Conservation (phyloP, 805 yeast genomes). For the Cyberlindnera maclurae region DNA sequence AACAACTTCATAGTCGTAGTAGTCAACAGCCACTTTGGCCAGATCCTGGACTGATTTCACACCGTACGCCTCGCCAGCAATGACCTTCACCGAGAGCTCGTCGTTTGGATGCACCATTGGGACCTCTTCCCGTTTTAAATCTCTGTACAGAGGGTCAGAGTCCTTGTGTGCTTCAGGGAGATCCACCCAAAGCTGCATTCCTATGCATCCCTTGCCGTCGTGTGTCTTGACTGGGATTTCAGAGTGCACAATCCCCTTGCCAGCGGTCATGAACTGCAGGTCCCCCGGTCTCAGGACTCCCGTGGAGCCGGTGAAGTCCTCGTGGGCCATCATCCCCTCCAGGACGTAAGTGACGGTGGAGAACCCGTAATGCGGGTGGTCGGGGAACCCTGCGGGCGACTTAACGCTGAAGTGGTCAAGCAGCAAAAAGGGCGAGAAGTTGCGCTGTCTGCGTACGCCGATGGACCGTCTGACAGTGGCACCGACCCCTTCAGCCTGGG, state of each 20-base stretch:
- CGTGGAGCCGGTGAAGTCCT: slow-evolving; percentile 79
- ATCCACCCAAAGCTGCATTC: slow-evolving; percentile 87
- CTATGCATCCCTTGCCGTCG: slow-evolving; percentile 45
- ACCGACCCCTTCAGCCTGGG: slow-evolving; percentile 84
- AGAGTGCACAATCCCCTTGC: slow-evolving; percentile 77
- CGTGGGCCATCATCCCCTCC: slow-evolving; percentile 68
- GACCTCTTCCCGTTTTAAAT: slow-evolving; percentile 60
- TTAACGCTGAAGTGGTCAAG: slow-evolving; percentile 68
- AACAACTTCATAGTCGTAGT: slow-evolving; percentile 56
- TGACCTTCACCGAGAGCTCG: slow-evolving; percentile 59
- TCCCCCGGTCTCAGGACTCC: slow-evolving; percentile 79
- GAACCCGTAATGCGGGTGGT: slow-evolving; percentile 79
- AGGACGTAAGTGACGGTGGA: slow-evolving; percentile 69
- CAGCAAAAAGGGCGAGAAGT: slow-evolving; percentile 77
- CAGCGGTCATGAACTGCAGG: slow-evolving; percentile 92
- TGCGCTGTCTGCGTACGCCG: slow-evolving; percentile 60
- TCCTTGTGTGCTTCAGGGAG: slow-evolving; percentile 59
- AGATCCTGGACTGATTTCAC: slow-evolving; percentile 65
- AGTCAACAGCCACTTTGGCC: slow-evolving; percentile 77
- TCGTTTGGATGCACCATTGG: slow-evolving; percentile 64
- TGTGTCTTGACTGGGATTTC: slow-evolving; percentile 69
- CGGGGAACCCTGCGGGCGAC: slow-evolving; percentile 71
- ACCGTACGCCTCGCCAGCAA: slow-evolving; percentile 72
- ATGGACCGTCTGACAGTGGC: slow-evolving; percentile 78
- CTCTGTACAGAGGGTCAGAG: slow-evolving; percentile 70